These are phyloP conservation scores for Globisporangium sylvaticum DNA, from an alignment of 352 stramenopile species.

Conservation along the genomic window DNA sequence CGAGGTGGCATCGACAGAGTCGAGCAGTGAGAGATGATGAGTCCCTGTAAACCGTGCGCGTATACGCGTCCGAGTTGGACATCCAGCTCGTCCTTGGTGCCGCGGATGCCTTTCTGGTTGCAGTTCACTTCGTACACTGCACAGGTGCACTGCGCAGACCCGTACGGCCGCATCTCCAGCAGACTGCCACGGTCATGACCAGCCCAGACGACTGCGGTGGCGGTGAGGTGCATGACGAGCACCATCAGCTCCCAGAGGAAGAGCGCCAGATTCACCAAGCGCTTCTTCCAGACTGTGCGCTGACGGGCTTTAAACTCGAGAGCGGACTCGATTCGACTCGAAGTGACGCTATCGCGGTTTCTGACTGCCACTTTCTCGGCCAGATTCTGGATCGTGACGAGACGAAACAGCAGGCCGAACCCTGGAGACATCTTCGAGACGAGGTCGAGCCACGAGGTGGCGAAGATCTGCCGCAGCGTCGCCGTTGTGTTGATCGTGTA, in stretches of 20 bases:
- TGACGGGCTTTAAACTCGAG: background rate
- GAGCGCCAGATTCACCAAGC: background rate
- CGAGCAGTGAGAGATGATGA: constrained; percentile 19
- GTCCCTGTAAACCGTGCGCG: background rate
- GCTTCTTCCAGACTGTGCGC: background rate
- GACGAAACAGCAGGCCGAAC: background rate
- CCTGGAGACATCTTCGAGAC: background rate
- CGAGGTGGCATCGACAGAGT: constrained; percentile 10
- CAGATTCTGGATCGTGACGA: background rate
- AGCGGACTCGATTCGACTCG: background rate
- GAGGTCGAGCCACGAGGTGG: background rate
- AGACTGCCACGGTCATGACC: too few species aligned
- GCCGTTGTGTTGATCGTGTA: background rate
- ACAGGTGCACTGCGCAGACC: too few species aligned
- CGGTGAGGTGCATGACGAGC: too few species aligned
- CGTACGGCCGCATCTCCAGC: too few species aligned
- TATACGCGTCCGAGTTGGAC: background rate
- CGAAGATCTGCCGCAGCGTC: background rate
- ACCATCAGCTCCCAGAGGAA: too few species aligned
- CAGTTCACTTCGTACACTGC: too few species aligned
- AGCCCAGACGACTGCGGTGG: too few species aligned
- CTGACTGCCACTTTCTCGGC: background rate
- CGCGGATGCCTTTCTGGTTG: background rate
- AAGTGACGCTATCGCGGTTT: background rate
- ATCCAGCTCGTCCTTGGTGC: background rate